Percentiles rank a stretch among this genome's conserved stretches.
Evolutionary conservation across 805 yeast species (phyloP).

Genomic region (Ogataea degrootiae): DNA sequence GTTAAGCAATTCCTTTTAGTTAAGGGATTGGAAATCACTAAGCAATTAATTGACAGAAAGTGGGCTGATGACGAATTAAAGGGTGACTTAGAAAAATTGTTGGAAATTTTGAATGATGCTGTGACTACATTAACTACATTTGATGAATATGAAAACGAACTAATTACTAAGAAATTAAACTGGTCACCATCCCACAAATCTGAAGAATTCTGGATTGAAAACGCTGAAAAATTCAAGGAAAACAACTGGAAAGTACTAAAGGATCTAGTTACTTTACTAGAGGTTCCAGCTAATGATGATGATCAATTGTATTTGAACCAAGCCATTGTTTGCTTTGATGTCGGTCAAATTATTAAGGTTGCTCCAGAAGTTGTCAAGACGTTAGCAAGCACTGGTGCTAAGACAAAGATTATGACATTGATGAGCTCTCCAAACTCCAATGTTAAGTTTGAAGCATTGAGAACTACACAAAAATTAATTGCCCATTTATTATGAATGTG

Average conservation of each 20-base stretch:
- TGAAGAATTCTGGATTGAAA: slow-evolving; percentile 86
- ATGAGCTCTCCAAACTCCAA: slow-evolving; percentile 78
- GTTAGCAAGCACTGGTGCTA: slow-evolving; percentile 54
- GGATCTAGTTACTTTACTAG: slow-evolving; percentile 52
- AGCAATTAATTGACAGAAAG: slow-evolving; percentile 74
- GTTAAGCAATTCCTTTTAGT: slow-evolving; percentile 67
- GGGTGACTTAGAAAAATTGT: slow-evolving; percentile 58
- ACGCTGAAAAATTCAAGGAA: slow-evolving; percentile 69
- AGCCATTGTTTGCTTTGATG: slow-evolving; percentile 67
- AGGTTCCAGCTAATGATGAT: slow-evolving; percentile 23
- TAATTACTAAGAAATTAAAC: slow-evolving; percentile 68
- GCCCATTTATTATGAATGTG: slow-evolving; percentile 58
- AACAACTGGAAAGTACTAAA: slow-evolving; percentile 70
- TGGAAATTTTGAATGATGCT: slow-evolving; percentile 60
- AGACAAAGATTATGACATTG: slow-evolving; percentile 77
- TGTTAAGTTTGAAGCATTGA: slow-evolving; percentile 90
- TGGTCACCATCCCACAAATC: slow-evolving; percentile 94
- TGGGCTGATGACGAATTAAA: slow-evolving; percentile 93
- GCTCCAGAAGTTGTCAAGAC: slow-evolving; percentile 57
- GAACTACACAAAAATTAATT: slow-evolving; percentile 90
- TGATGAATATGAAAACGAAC: slow-evolving; percentile 85
- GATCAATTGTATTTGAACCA: slow-evolving; percentile 30
- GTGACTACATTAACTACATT: slow-evolving; percentile 81
- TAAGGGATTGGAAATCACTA: slow-evolving; percentile 66
- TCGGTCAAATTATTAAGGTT: slow-evolving; percentile 55